phyloP scores from a whole-genome alignment of 2,329 filamentous ascomycete genomes.

The Monosporascus sp. region DNA sequence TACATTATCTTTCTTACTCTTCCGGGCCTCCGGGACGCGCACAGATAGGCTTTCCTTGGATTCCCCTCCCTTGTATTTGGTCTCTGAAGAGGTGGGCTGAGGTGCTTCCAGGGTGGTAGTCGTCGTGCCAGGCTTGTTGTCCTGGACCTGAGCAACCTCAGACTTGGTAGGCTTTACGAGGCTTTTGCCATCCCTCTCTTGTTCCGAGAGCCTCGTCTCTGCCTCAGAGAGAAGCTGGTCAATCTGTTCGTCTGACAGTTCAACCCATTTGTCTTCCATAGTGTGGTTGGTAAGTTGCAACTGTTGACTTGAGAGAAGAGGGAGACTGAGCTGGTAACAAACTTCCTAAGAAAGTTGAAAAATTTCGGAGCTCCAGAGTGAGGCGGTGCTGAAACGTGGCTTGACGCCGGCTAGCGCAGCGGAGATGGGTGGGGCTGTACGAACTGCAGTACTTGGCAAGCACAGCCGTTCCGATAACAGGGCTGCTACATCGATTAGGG shows the following conservation, averaged over 20 bases:
- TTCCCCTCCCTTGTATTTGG: conserved; percentile 8
- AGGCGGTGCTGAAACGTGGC: too few relatives aligned
- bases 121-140: conserved; percentile 5
- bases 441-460: too few relatives aligned
- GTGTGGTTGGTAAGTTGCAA: conserved; percentile 8
- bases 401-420: not conserved
- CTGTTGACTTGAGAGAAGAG: not conserved
- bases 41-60: conserved; percentile 18
- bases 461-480: too few relatives aligned
- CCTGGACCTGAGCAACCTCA: conserved; percentile 9
- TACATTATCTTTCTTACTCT: conserved; percentile 28
- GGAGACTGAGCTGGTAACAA: not conserved
- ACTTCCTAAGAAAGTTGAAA: not conserved
- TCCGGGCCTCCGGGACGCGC: conserved; percentile 20
- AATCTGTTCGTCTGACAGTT: conserved; percentile 59
- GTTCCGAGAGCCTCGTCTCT: conserved; percentile 45
- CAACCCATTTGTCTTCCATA: conserved; percentile 30
- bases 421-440: not conserved
- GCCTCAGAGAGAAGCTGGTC: conserved; percentile 59
- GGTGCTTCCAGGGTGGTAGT: not conserved
- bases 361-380: too few relatives aligned
- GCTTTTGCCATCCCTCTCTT: conserved; percentile 18
- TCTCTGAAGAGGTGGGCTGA: conserved; percentile 5
- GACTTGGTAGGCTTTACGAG: conserved; percentile 29
- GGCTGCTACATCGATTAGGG: too few relatives aligned